Evolutionary conservation across 805 yeast genomes (phyloP).

Genomic region (Phaffomyces opuntiae): DNA sequence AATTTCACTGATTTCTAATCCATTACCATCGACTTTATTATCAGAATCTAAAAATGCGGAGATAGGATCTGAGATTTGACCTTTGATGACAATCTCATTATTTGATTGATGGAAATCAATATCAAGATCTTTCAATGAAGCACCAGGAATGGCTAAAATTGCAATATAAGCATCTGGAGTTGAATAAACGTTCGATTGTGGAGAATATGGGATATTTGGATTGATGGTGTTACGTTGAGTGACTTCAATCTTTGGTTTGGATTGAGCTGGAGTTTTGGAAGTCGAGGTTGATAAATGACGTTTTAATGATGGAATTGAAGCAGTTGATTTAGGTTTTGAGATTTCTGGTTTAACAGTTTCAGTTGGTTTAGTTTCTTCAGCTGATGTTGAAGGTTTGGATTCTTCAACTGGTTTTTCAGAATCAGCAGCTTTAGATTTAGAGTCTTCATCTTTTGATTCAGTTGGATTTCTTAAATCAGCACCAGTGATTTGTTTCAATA

Average conservation of each 20-base stretch:
- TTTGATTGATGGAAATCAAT: slow-evolving; percentile 55
- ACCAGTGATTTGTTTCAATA: slow-evolving; percentile 2
- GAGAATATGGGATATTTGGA: slow-evolving; percentile 43
- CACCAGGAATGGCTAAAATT: slow-evolving; percentile 53
- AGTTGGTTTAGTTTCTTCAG: not conserved
- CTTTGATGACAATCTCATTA: slow-evolving; percentile 46
- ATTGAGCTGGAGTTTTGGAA: slow-evolving; percentile 15
- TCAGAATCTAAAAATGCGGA: not conserved
- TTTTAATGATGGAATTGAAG: slow-evolving; percentile 3
- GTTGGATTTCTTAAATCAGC: not conserved
- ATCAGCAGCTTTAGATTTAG: not conserved
- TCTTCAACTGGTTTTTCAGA: not conserved
- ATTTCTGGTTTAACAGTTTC: not conserved
- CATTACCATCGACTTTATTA: too few species aligned
- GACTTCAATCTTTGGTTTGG: slow-evolving; percentile 21
- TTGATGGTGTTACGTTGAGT: slow-evolving; percentile 21
- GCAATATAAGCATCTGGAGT: slow-evolving; percentile 37
- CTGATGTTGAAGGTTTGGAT: not conserved
- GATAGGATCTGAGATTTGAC: slow-evolving; percentile 28
- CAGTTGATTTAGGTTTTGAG: slow-evolving; percentile 3
- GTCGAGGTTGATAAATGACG: slow-evolving; percentile 18
- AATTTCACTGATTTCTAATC: slow-evolving; percentile 40
- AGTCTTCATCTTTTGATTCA: not conserved
- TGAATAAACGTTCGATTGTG: slow-evolving; percentile 54
- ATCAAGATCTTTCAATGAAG: slow-evolving; percentile 42